Conservation (phyloP, 148 eudicot genomes). For the Spergularia bocconei region DNA sequence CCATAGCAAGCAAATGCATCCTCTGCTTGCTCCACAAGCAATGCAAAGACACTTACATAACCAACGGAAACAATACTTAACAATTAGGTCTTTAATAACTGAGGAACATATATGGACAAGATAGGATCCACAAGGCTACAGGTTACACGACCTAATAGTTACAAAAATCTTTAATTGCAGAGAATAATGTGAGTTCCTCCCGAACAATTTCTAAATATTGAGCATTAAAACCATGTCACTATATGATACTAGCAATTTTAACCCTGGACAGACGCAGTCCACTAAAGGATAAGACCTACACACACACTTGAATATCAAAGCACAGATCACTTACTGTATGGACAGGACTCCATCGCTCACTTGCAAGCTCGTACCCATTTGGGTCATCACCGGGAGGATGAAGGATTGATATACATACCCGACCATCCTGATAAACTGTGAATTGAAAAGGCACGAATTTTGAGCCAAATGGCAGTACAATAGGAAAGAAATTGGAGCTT, state of each 20-base stretch:
- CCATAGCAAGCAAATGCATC: no score
- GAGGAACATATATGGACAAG: no score
- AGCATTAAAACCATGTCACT: not conserved
- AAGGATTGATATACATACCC: conserved; percentile 95
- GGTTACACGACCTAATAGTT: not conserved
- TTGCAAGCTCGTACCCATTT: conserved; percentile 97
- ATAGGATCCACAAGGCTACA: no score
- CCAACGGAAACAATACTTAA: no score
- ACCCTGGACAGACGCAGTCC: not conserved
- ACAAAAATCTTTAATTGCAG: not conserved
- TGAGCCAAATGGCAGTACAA: not conserved
- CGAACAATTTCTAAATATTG: not conserved
- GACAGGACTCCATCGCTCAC: conserved; percentile 99
- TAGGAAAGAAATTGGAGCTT: not conserved
- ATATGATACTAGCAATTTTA: not conserved
- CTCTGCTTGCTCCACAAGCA: no score
- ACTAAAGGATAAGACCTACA: not conserved
- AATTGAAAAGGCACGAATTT: not conserved
- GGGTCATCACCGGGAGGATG: conserved; percentile 99
- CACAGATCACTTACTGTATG: conserved; percentile 64
- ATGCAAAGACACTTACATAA: no score
- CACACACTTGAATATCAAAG: not conserved
- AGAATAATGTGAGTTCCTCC: not conserved
- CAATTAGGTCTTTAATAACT: no score
- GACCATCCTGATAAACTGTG: conserved; percentile 84